These are phyloP conservation scores for Fusarium xylarioides DNA, from an alignment of 2,329 filamentous ascomycete genomes.

Conservation along the genomic window DNA sequence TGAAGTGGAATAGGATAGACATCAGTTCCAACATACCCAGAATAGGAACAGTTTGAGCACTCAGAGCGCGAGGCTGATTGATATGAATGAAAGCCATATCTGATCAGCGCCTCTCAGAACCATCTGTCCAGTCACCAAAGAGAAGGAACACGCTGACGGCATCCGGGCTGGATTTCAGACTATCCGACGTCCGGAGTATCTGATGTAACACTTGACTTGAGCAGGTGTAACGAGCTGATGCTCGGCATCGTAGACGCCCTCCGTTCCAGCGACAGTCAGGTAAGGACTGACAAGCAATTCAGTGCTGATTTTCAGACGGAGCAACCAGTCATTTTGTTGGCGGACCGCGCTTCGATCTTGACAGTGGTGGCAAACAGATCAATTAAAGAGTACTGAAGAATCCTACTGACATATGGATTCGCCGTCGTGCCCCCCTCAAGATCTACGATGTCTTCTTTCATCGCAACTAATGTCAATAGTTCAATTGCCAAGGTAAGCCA, in stretches of 20 bases:
- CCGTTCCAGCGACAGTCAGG: constrained; percentile 20
- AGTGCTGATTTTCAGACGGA: constrained; percentile 31
- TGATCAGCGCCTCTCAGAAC: constrained; percentile 9
- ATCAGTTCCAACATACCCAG: neutral
- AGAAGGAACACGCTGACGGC: constrained; percentile 15
- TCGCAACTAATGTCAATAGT: neutral
- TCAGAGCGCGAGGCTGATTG: neutral
- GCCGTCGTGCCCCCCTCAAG: too few relatives aligned
- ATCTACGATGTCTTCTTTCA: neutral
- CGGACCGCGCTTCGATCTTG: constrained; percentile 30
- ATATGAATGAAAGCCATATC: constrained; percentile 44
- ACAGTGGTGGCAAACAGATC: neutral
- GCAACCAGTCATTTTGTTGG: neutral
- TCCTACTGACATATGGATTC: too few relatives aligned
- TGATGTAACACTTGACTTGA: constrained; percentile 46
- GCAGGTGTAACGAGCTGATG: constrained; percentile 31
- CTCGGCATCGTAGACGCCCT: constrained; percentile 37
- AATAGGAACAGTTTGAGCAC: neutral
- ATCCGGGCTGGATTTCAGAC: neutral
- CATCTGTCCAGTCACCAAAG: constrained; percentile 35
- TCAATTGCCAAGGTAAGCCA: neutral
- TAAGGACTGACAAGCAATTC: constrained; percentile 25
- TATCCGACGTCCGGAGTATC: constrained; percentile 39
- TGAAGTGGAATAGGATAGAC: too few relatives aligned
- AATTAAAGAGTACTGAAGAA: too few relatives aligned